Conservation (phyloP, 163 green algal genomes). For the Prototheca stagnorum region DNA sequence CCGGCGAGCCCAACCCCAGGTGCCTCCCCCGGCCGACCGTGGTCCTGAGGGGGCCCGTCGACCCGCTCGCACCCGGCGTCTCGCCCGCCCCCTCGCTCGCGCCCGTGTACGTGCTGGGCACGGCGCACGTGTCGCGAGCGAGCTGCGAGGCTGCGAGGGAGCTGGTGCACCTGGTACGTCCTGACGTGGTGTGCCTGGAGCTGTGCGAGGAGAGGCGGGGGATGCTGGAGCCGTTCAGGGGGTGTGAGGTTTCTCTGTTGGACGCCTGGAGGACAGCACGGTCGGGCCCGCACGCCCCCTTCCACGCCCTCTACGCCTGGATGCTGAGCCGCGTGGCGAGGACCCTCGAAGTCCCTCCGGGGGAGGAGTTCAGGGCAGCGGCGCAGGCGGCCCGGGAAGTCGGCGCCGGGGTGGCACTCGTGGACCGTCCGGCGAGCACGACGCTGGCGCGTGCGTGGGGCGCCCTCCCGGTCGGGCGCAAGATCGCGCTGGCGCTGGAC, state of each 20-base stretch:
- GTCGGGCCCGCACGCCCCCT: conserved; percentile 9
- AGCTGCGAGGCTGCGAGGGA: conserved; percentile 10
- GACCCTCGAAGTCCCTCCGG: conserved; percentile 23
- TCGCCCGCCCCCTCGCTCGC: too few relatives aligned
- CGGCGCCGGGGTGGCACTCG: conserved; percentile 28
- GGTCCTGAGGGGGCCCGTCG: background rate
- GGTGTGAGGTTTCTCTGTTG: background rate
- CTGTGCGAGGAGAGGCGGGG: conserved; percentile 21
- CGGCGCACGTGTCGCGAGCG: conserved; percentile 12
- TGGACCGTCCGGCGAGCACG: conserved; percentile 26
- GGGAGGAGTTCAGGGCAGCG: conserved; percentile 32
- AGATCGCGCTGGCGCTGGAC: conserved; percentile 12
- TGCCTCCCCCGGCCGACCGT: background rate
- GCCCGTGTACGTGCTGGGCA: conserved; percentile 22
- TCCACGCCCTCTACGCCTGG: conserved; percentile 29
- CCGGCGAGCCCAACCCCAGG: background rate
- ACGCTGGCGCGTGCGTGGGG: conserved; percentile 24
- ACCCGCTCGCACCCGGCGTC: background rate
- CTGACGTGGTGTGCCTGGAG: conserved; percentile 18
- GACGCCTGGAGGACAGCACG: background rate
- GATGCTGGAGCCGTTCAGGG: conserved; percentile 15
- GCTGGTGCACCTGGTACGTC: conserved; percentile 12
- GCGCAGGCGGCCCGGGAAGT: conserved; percentile 17
- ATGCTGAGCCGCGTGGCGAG: conserved; percentile 15
- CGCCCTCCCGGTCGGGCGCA: conserved; percentile 21